Evolutionary conservation across 75 land plant genomes (phyloP).

Genomic region (Picea sitchensis): DNA sequence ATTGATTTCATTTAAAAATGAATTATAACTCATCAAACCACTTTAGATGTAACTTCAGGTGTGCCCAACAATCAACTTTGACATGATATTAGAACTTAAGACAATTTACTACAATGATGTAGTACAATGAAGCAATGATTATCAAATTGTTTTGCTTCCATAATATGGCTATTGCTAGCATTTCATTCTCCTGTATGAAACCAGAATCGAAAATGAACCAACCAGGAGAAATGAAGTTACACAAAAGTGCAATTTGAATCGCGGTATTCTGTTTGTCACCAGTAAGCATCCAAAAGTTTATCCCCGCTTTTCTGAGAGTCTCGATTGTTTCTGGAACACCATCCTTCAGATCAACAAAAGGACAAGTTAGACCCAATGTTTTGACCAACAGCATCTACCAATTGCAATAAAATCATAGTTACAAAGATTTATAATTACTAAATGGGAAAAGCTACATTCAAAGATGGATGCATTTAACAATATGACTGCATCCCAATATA

Average conservation of each 20-base stretch:
- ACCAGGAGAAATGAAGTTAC: slow-evolving; percentile 97
- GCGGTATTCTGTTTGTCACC: slow-evolving; percentile 98
- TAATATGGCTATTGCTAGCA: background rate
- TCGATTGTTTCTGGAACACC: slow-evolving; percentile 98
- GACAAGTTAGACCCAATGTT: background rate
- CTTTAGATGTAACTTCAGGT: too few relatives aligned
- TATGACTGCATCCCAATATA: background rate
- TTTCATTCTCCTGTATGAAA: background rate
- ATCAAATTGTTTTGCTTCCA: too few relatives aligned
- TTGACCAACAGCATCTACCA: background rate
- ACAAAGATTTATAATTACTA: background rate
- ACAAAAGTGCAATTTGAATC: slow-evolving; percentile 92
- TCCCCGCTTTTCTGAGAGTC: slow-evolving; percentile 86
- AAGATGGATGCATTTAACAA: background rate
- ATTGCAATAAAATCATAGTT: background rate
- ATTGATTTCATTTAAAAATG: too few relatives aligned
- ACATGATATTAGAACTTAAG: too few relatives aligned
- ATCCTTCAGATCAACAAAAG: slow-evolving; percentile 43
- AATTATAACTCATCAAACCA: too few relatives aligned
- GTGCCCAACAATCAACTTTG: too few relatives aligned
- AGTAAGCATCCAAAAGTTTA: slow-evolving; percentile 99
- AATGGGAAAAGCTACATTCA: background rate
- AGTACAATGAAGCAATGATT: too few relatives aligned
- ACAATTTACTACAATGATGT: too few relatives aligned
- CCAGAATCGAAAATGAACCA: background rate